Conservation (phyloP, 208 protist genomes). For the Trypanosoma platydactyli region DNA sequence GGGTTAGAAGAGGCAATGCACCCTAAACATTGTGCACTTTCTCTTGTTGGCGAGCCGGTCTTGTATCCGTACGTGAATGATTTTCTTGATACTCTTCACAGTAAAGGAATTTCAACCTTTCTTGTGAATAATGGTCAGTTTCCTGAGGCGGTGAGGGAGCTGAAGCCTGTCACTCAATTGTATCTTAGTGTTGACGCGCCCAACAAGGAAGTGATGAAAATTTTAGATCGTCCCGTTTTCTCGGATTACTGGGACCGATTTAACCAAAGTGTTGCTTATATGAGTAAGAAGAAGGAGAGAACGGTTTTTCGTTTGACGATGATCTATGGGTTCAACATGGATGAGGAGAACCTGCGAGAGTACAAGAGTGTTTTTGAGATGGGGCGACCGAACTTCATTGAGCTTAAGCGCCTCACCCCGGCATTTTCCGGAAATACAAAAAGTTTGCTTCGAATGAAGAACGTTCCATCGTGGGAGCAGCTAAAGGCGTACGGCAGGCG, state of each 20-base stretch:
- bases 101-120: slow-evolving; percentile 87
- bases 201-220: slow-evolving; percentile 88
- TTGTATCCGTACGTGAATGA: slow-evolving; percentile 95
- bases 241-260: slow-evolving; percentile 95
- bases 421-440: slow-evolving; percentile 82
- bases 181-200: slow-evolving; percentile 94
- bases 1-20: slow-evolving; percentile 80
- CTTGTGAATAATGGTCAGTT: slow-evolving; percentile 94
- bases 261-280: slow-evolving; percentile 86
- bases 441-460: slow-evolving; percentile 90
- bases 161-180: slow-evolving; percentile 91
- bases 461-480: slow-evolving; percentile 91
- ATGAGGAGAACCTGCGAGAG: slow-evolving; percentile 71
- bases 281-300: slow-evolving; percentile 85
- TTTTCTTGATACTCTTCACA: slow-evolving; percentile 84
- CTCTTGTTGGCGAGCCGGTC: slow-evolving; percentile 95
- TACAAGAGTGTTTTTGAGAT: slow-evolving; percentile 90
- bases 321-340: slow-evolving; percentile 95
- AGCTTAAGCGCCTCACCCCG: slow-evolving; percentile 94
- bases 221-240: slow-evolving; percentile 91
- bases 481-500: slow-evolving; percentile 73
- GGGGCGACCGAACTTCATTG: slow-evolving; percentile 92
- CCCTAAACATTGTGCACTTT: slow-evolving; percentile 93
- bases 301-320: slow-evolving; percentile 97
- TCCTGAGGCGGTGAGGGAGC: slow-evolving; percentile 63